Conservation (phyloP, 2,329 filamentous ascomycete genomes). For the Sclerotinia subarctica region DNA sequence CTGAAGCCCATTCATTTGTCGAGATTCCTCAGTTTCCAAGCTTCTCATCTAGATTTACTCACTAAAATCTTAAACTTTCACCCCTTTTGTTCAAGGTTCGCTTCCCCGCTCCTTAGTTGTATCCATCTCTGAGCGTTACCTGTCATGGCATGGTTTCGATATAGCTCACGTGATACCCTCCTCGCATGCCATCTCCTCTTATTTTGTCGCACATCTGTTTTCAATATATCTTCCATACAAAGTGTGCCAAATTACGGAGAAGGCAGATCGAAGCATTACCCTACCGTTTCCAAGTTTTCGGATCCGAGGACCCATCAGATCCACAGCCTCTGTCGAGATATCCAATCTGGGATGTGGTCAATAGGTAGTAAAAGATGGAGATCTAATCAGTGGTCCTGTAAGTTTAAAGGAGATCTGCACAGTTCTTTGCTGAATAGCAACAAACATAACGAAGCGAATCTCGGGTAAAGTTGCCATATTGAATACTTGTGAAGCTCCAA, state of each 20-base stretch:
- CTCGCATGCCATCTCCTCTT: not conserved
- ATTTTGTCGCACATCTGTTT: not conserved
- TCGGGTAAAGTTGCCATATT: not conserved
- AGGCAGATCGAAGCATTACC: no score
- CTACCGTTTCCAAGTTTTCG: no score
- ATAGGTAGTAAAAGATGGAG: no score
- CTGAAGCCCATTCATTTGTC: not conserved
- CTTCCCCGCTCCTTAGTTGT: not conserved
- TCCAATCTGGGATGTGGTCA: no score
- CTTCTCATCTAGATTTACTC: not conserved
- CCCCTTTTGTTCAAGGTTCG: not conserved
- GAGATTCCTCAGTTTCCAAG: not conserved
- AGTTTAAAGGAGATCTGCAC: no score
- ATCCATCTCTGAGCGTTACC: not conserved
- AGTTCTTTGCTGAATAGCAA: no score
- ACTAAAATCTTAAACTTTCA: not conserved
- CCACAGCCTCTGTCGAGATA: no score
- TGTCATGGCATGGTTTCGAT: not conserved
- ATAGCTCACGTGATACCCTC: not conserved
- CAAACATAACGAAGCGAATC: not conserved
- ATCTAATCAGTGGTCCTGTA: not conserved
- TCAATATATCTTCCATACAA: not conserved
- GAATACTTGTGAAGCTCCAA: not conserved
- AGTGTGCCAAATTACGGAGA: no score
- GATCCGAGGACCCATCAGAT: no score